These are phyloP conservation scores for Penicillium sp. DNA, from an alignment of 2,329 filamentous ascomycete species.

Conservation along the genomic window DNA sequence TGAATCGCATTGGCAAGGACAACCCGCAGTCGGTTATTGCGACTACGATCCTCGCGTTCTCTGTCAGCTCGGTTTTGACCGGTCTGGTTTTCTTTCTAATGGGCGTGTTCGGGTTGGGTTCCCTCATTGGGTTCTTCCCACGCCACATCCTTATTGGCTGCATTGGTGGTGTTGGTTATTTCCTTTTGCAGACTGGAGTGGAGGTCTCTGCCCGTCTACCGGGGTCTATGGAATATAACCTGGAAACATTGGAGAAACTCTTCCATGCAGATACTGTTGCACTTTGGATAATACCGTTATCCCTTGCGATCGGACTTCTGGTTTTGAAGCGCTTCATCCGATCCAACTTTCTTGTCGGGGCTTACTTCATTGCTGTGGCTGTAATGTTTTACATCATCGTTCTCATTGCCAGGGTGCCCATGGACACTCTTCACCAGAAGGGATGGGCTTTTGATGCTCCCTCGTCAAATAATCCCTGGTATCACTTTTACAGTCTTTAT, in stretches of 20 bases:
- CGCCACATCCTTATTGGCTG: slow-evolving; percentile 95
- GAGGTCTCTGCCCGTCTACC: slow-evolving; percentile 90
- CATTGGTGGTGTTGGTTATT: slow-evolving; percentile 96
- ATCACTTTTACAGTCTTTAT: slow-evolving; percentile 96
- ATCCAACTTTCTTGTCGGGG: slow-evolving; percentile 81
- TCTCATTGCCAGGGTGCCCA: slow-evolving; percentile 60
- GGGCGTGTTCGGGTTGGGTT: slow-evolving; percentile 82
- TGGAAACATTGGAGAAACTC: slow-evolving; percentile 73
- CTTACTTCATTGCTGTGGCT: slow-evolving; percentile 80
- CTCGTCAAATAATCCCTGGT: slow-evolving; percentile 84
- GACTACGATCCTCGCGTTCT: slow-evolving; percentile 90
- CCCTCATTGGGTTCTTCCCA: slow-evolving; percentile 94
- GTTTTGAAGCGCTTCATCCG: slow-evolving; percentile 72
- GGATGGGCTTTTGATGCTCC: slow-evolving; percentile 95
- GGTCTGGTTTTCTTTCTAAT: slow-evolving; percentile 90
- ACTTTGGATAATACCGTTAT: slow-evolving; percentile 80
- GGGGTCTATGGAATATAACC: slow-evolving; percentile 78
- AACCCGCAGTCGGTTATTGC: slow-evolving; percentile 85
- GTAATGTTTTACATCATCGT: slow-evolving; percentile 56
- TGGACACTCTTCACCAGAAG: slow-evolving; percentile 64
- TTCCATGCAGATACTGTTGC: slow-evolving; percentile 71
- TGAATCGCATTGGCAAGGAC: slow-evolving; percentile 72
- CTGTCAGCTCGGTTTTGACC: slow-evolving; percentile 85
- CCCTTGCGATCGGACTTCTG: slow-evolving; percentile 73
- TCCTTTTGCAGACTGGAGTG: slow-evolving; percentile 85